phyloP scores from a whole-genome alignment of 805 yeast species.

The Candida loeiensis region DNA sequence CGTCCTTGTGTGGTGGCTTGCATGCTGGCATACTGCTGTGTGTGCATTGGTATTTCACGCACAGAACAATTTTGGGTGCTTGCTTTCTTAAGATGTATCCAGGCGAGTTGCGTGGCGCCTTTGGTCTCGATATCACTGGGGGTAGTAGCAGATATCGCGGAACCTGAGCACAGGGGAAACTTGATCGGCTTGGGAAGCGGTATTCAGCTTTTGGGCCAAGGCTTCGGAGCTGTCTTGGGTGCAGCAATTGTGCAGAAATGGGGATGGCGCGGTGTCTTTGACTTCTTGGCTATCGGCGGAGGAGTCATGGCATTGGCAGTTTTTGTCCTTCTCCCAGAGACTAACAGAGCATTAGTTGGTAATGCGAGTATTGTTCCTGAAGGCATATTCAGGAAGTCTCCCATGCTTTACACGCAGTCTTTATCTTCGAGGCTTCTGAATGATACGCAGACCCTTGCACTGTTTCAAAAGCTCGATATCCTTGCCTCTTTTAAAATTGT shows the following conservation, averaged over 20 bases:
- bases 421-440: conserved; percentile 1
- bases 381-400: conserved; percentile 39
- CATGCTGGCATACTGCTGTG: conserved; percentile 51
- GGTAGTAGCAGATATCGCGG: conserved; percentile 69
- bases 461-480: conserved; percentile 8
- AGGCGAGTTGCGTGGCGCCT: conserved; percentile 76
- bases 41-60: conserved; percentile 65
- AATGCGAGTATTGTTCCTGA: conserved; percentile 64
- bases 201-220: conserved; percentile 65
- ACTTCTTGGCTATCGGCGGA: conserved; percentile 68
- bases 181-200: conserved; percentile 66
- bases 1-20: conserved; percentile 62
- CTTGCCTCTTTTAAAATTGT: conserved; percentile 41
- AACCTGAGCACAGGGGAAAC: conserved; percentile 64
- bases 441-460: conserved; percentile 3
- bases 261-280: conserved; percentile 73
- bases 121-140: conserved; percentile 69
- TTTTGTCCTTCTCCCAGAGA: conserved; percentile 59
- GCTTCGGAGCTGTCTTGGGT: conserved; percentile 73
- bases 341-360: conserved; percentile 68
- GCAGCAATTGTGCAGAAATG: conserved; percentile 33
- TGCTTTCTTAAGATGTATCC: conserved; percentile 67
- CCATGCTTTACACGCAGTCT: conserved; percentile 27
- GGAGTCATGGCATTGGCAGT: conserved; percentile 39
- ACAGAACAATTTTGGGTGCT: conserved; percentile 56